These are phyloP conservation scores for Talaromyces stipitatus DNA, from an alignment of 495 filamentous ascomycete species.

Conservation along the genomic window DNA sequence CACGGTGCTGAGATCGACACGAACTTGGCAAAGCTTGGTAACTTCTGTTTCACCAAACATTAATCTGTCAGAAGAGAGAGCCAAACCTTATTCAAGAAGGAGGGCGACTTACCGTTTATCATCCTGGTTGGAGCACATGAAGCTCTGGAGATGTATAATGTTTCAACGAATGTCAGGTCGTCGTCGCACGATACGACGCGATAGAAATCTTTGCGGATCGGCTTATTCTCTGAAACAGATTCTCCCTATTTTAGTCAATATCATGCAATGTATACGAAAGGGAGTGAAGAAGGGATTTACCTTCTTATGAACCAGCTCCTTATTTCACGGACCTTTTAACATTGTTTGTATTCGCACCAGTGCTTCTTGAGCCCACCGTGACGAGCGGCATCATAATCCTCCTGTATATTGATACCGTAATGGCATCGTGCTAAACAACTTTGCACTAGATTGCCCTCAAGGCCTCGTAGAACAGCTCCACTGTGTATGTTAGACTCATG, in stretches of 20 bases:
- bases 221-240: conserved; percentile 4
- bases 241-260: neutral
- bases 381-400: conserved; percentile 21
- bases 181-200: neutral
- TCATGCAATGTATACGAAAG: neutral
- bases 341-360: conserved; percentile 15
- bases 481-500: conserved; percentile 30
- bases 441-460: conserved; percentile 34
- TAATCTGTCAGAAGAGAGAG: too few species aligned
- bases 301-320: conserved; percentile 31
- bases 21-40: conserved; percentile 11
- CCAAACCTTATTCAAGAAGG: too few species aligned
- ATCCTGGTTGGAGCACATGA: neutral
- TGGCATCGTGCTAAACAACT: conserved; percentile 44
- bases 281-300: too few species aligned
- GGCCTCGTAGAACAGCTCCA: conserved; percentile 37
- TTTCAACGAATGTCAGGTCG: neutral
- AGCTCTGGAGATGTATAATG: neutral
- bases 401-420: conserved; percentile 29
- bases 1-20: conserved; percentile 17
- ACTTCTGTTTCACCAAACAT: conserved; percentile 9
- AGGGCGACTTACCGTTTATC: neutral
- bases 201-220: neutral
- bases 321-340: conserved; percentile 6
- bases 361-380: conserved; percentile 6